Base-by-base conservation (phyloP, 768 basidiomycete genomes). In the Suillus clintonianus region DNA sequence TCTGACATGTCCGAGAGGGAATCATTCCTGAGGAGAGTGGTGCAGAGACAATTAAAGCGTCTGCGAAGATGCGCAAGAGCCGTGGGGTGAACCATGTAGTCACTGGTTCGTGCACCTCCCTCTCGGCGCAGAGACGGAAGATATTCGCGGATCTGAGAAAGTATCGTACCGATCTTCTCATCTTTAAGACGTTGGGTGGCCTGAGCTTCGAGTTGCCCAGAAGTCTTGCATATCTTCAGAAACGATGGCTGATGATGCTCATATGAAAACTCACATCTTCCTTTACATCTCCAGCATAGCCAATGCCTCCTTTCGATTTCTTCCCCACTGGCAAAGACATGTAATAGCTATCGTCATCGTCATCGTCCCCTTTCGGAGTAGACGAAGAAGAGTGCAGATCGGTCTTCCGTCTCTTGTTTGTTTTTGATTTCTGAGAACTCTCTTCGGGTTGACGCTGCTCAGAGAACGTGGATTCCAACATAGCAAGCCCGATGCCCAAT, bases 1-100 rank as follows among this genome's bases (percentile, higher is more conserved):
- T 95, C 93, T 11, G 92, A 94, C 95, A 97, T 97, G 71, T 97
- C 96, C 50, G 93, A 85, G 54, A 98, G 79, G 17, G 96, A 97
- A 75, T 97, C 95, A 69, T 97, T 97, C 65, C 93, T 84, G 45
- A 97, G 82, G 47, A 97, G 85, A 41, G 89, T 86, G 65, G 91
- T 94, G 69, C 91, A 89, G 62, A 97, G 85, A 71, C 88, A 88
- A 72, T 95, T 96, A 80, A 97, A 97, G 39, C 95, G 85, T 67
- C 96, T 81, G 47, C 96, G 87, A 61, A 98, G 88, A 77, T 96
- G 96, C 11, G 95, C 94, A 42, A 98, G 81, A 3, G 95, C 87
- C 4, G 94, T 96, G 2, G 95, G 95, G 70, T 95, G 92, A n/a
- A 91, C 89, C 70, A 95, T 84, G 70, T 92, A 96, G 78, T 98